These are phyloP conservation scores for Termitomyces sp. DNA, from an alignment of 768 basidiomycete species.

Conservation along the genomic window DNA sequence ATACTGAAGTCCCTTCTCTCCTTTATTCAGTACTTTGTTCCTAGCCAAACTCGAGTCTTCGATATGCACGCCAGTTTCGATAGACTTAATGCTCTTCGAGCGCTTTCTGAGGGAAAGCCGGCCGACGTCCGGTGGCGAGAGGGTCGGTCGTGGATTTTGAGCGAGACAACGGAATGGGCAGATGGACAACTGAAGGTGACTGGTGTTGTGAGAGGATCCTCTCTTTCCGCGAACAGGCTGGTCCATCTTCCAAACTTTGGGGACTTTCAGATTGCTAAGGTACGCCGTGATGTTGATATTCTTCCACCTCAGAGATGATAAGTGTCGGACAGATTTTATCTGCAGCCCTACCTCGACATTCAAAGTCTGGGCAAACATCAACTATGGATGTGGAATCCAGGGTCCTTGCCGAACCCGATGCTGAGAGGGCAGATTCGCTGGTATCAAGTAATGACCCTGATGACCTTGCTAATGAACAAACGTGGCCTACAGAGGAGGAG, in stretches of 20 bases:
- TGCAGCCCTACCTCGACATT: slow-evolving; percentile 39
- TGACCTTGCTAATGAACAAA: slow-evolving; percentile 90
- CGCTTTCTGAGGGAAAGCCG: slow-evolving; percentile 82
- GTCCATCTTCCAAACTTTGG: slow-evolving; percentile 85
- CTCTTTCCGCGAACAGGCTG: slow-evolving; percentile 76
- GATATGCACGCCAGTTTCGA: slow-evolving; percentile 66
- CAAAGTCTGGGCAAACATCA: slow-evolving; percentile 25
- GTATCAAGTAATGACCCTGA: slow-evolving; percentile 86
- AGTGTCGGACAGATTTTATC: slow-evolving; percentile 56
- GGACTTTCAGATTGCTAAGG: slow-evolving; percentile 82
- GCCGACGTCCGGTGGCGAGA: slow-evolving; percentile 78
- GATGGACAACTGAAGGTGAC: slow-evolving; percentile 65
- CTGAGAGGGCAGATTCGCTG: slow-evolving; percentile 73
- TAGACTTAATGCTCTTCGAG: slow-evolving; percentile 63
- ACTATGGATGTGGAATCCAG: slow-evolving; percentile 67
- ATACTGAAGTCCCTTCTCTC: slow-evolving; percentile 87
- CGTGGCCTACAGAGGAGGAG: slow-evolving; percentile 98
- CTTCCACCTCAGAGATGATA: not conserved
- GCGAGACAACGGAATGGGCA: slow-evolving; percentile 56
- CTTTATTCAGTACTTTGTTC: slow-evolving; percentile 94
- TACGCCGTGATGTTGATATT: slow-evolving; percentile 26
- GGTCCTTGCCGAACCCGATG: slow-evolving; percentile 58
- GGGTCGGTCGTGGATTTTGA: slow-evolving; percentile 70
- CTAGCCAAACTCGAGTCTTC: slow-evolving; percentile 68
- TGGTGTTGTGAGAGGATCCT: slow-evolving; percentile 77